Conservation (phyloP, 441 rosid species). For the Croton setiger region DNA sequence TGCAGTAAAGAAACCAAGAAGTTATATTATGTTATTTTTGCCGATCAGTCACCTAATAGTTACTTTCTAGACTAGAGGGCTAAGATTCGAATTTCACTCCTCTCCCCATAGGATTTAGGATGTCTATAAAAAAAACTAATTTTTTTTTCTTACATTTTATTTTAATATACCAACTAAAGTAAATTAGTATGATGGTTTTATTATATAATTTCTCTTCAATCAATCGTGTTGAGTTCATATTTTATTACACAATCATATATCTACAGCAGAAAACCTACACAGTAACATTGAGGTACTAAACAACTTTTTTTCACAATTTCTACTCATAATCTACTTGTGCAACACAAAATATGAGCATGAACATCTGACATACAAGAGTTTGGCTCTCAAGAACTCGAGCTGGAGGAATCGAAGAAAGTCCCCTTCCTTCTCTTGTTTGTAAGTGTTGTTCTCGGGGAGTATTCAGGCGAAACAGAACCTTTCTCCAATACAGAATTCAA, state of each 20-base stretch:
- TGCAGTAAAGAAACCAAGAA: no score
- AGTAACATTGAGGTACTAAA: neutral
- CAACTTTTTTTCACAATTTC: neutral
- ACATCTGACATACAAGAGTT: slow-evolving; percentile 13
- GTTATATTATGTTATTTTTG: no score
- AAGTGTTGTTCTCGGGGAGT: slow-evolving; percentile 41
- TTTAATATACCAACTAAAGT: no score
- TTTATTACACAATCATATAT: neutral
- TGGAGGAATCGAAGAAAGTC: slow-evolving; percentile 40
- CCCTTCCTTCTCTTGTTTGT: slow-evolving; percentile 47
- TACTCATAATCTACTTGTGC: slow-evolving; percentile 7
- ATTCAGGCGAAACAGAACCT: slow-evolving; percentile 34
- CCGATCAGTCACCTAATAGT: no score
- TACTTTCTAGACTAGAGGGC: no score
- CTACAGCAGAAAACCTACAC: neutral
- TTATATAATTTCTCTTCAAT: no score
- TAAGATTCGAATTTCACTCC: no score
- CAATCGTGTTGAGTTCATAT: no score
- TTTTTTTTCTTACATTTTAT: no score
- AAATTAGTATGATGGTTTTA: no score
- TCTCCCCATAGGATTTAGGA: no score
- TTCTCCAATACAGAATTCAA: slow-evolving; percentile 44
- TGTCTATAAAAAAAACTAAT: no score
- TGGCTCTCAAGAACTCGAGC: slow-evolving; percentile 39
- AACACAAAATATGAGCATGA: neutral